Conservation (phyloP, 768 basidiomycete genomes). For the Auriscalpium microsporum region DNA sequence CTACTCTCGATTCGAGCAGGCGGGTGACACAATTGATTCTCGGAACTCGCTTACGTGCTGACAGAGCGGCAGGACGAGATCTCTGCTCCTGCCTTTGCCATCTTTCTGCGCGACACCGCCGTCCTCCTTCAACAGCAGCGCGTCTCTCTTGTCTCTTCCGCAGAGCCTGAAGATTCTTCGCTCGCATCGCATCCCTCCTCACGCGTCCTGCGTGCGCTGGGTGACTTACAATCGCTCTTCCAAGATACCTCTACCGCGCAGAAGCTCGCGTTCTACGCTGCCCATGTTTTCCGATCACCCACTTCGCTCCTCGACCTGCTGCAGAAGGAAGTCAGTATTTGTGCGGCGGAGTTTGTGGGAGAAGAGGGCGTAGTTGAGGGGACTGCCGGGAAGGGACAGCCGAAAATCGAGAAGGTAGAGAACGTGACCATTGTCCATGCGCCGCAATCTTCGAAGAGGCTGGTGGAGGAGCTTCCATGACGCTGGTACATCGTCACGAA, state of each 20-base stretch:
- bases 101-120: constrained; percentile 50
- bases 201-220: constrained; percentile 41
- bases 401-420: too few species aligned
- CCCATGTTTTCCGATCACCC: constrained; percentile 30
- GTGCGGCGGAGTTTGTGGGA: not conserved
- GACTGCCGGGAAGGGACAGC: too few species aligned
- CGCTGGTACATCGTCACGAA: too few species aligned
- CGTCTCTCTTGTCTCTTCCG: constrained; percentile 18
- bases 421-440: too few species aligned
- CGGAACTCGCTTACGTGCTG: not conserved
- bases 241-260: constrained; percentile 28
- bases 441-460: too few species aligned
- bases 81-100: constrained; percentile 34
- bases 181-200: constrained; percentile 30
- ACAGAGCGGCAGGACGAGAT: constrained; percentile 18
- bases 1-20: constrained; percentile 56
- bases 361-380: too few species aligned
- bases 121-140: constrained; percentile 41
- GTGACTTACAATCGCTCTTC: constrained; percentile 45
- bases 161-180: constrained; percentile 5
- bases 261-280: constrained; percentile 66
- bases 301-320: not conserved
- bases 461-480: too few species aligned
- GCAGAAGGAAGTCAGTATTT: not conserved
- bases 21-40: constrained; percentile 21